These are phyloP conservation scores for Yamadazyma pseudoaaseri DNA, from an alignment of 1,139 yeast species.

Conservation along the genomic window DNA sequence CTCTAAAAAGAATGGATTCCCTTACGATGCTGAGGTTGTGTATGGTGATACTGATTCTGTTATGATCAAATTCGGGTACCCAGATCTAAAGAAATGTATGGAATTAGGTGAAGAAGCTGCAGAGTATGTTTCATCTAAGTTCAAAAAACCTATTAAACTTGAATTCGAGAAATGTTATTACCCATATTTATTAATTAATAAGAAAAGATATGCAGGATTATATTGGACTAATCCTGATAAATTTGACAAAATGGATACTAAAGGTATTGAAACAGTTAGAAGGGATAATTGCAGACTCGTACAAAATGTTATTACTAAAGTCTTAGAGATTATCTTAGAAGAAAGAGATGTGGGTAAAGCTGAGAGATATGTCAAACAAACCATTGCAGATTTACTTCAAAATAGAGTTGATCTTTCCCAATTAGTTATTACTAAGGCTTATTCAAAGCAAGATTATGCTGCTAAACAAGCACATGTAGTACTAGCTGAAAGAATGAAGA, in stretches of 20 bases:
- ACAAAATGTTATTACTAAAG: conserved; percentile 91
- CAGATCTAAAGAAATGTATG: conserved; percentile 86
- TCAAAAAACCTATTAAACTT: conserved; percentile 83
- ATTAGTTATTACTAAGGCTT: conserved; percentile 89
- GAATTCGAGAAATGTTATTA: conserved; percentile 97
- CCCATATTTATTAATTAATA: conserved; percentile 90
- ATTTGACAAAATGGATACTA: conserved; percentile 96
- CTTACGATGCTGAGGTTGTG: conserved; percentile 83
- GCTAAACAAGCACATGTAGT: conserved; percentile 98
- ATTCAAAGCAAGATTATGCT: conserved; percentile 86
- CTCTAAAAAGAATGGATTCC: conserved; percentile 74
- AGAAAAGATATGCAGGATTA: conserved; percentile 95
- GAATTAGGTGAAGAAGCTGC: conserved; percentile 94
- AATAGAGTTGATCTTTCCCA: conserved; percentile 92
- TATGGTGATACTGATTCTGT: conserved; percentile 99
- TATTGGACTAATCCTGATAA: conserved; percentile 92
- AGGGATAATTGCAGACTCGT: conserved; percentile 96
- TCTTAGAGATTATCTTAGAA: conserved; percentile 79
- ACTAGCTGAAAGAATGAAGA: conserved; percentile 91
- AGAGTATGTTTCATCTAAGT: conserved; percentile 72
- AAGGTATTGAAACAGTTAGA: conserved; percentile 97
- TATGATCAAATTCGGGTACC: conserved; percentile 93
- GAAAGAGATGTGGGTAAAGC: conserved; percentile 91
- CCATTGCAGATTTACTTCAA: conserved; percentile 87
- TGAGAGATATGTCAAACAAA: conserved; percentile 76